These are phyloP conservation scores for Trichocladium antarcticum DNA, from an alignment of 495 filamentous ascomycete genomes.

Conservation along the genomic window DNA sequence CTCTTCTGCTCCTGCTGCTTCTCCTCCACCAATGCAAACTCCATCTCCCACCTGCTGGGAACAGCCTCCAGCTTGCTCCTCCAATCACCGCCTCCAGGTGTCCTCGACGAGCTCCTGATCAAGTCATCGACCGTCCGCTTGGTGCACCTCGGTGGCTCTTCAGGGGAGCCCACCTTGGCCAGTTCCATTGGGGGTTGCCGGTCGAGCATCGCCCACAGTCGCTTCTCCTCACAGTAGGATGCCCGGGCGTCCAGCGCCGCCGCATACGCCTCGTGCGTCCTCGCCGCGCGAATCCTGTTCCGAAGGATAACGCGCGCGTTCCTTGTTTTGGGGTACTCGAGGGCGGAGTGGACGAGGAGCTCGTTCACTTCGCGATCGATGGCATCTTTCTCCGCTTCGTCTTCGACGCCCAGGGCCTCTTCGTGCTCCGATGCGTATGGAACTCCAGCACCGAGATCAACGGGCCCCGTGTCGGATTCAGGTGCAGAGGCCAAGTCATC, in stretches of 20 bases:
- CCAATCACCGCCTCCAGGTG: conserved; percentile 3
- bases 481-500: conserved; percentile 3
- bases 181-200: conserved; percentile 50
- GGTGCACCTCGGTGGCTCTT: neutral
- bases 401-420: conserved; percentile 16
- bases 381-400: conserved; percentile 17
- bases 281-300: conserved; percentile 24
- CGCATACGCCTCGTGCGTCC: conserved; percentile 40
- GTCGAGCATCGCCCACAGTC: conserved; percentile 44
- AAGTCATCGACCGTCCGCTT: conserved; percentile 11
- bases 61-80: conserved; percentile 6
- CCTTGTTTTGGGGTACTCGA: conserved; percentile 12
- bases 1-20: neutral
- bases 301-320: conserved; percentile 12
- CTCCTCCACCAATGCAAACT: conserved; percentile 2
- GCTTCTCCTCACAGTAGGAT: conserved; percentile 44
- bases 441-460: neutral
- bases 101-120: conserved; percentile 41
- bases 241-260: conserved; percentile 43
- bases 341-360: conserved; percentile 20
- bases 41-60: conserved; percentile 17
- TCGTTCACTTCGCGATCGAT: conserved; percentile 19
- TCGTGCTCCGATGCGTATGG: conserved; percentile 10
- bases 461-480: conserved; percentile 1
- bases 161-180: conserved; percentile 21